Evolutionary conservation across 257 asterid species (phyloP).

Genomic region (Cruciata laevipes): DNA sequence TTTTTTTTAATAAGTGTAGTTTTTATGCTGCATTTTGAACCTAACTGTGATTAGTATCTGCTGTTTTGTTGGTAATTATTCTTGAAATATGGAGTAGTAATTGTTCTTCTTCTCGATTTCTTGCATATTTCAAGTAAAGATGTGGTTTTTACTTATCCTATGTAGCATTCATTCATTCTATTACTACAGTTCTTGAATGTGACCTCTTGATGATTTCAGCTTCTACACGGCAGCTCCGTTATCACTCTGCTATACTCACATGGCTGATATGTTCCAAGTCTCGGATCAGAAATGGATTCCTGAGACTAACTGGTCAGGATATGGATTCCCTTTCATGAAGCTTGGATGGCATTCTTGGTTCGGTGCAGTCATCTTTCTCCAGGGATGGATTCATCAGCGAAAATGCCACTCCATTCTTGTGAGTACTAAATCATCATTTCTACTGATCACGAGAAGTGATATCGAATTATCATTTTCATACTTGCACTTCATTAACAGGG

Average conservation of each 20-base stretch:
- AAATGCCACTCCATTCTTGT: conserved; percentile 80
- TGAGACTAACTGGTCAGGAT: conserved; percentile 40
- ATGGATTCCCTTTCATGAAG: conserved; percentile 45
- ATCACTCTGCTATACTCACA: conserved; percentile 61
- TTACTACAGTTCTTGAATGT: background rate
- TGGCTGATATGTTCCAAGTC: conserved; percentile 45
- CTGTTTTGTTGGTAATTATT: background rate
- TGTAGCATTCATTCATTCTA: no score
- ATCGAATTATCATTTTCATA: background rate
- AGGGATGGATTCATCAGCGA: conserved; percentile 83
- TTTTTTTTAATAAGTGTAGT: background rate
- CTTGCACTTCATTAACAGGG: conserved; percentile 40
- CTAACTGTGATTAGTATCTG: background rate
- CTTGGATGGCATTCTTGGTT: conserved; percentile 71
- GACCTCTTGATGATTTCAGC: conserved; percentile 35
- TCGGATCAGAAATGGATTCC: background rate
- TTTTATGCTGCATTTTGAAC: background rate
- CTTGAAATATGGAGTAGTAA: background rate
- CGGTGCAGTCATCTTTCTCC: conserved; percentile 58
- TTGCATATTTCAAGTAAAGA: background rate
- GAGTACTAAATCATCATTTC: conserved; percentile 20
- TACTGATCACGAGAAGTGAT: background rate
- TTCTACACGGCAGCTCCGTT: conserved; percentile 83
- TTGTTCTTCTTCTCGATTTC: background rate
- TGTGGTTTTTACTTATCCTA: background rate